A percentile compares a stretch with the other conserved stretches of the same genome.
Evolutionary conservation across 164 flowering plant species (phyloP).

Genomic region (Nymphaea thermarum): DNA sequence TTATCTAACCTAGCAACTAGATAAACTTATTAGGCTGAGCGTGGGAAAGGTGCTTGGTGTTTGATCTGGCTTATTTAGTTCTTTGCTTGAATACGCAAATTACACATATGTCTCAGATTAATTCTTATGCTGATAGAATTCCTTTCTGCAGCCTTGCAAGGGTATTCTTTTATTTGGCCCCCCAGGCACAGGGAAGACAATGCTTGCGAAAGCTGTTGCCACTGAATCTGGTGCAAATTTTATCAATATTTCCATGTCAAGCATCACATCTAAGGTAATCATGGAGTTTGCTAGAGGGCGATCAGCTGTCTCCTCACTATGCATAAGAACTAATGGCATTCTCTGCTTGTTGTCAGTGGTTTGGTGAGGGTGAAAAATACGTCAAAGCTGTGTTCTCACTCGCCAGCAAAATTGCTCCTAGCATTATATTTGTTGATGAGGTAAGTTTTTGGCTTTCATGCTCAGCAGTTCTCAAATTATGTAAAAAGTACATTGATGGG

Average conservation of each 20-base stretch:
- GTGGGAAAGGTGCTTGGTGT: too few relatives aligned
- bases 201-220: constrained; percentile 98
- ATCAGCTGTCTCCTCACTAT: background rate
- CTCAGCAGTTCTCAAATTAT: background rate
- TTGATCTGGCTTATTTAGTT: too few relatives aligned
- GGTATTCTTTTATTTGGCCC: constrained; percentile 94
- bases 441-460: constrained; percentile 17
- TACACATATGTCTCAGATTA: background rate
- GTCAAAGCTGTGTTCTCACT: constrained; percentile 92
- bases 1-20: too few relatives aligned
- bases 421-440: constrained; percentile 94
- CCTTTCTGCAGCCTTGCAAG: constrained; percentile 75
- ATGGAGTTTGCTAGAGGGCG: background rate
- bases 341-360: constrained; percentile 45
- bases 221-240: constrained; percentile 98
- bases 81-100: too few relatives aligned
- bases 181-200: constrained; percentile 96
- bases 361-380: constrained; percentile 97
- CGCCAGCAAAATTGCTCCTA: constrained; percentile 93
- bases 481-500: too few relatives aligned
- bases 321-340: background rate
- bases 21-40: too few relatives aligned
- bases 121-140: background rate
- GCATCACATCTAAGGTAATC: constrained; percentile 80
- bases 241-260: constrained; percentile 94